Conservation (phyloP, 129 eudicot genomes). For the Dittrichia graveolens region DNA sequence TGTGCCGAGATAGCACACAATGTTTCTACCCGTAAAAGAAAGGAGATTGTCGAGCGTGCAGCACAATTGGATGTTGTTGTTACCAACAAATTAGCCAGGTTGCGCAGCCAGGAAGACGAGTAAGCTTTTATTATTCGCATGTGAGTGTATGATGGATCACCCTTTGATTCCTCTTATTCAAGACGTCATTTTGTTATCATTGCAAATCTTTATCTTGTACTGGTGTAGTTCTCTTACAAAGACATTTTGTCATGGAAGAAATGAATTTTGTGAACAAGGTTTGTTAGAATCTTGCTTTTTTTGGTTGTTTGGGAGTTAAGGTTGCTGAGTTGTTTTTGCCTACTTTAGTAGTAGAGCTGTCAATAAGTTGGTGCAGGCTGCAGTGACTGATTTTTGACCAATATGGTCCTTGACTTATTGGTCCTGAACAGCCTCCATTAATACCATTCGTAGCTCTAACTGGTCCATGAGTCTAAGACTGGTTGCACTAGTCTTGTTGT, state of each 20-base stretch:
- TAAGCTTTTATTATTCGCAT: conserved; percentile 20
- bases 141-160: neutral
- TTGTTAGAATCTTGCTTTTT: too few relatives aligned
- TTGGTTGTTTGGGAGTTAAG: too few relatives aligned
- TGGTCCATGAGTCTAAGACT: too few relatives aligned
- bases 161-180: neutral
- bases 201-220: conserved; percentile 13
- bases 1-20: conserved; percentile 90
- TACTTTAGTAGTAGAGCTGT: too few relatives aligned
- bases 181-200: conserved; percentile 17
- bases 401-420: too few relatives aligned
- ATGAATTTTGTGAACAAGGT: conserved; percentile 8
- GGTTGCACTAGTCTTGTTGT: too few relatives aligned
- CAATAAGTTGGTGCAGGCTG: too few relatives aligned
- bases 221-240: conserved; percentile 4
- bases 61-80: conserved; percentile 85
- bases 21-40: conserved; percentile 71
- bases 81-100: conserved; percentile 87
- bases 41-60: conserved; percentile 89
- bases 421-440: too few relatives aligned
- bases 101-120: conserved; percentile 88
- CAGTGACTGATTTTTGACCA: too few relatives aligned
- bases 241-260: conserved; percentile 12
- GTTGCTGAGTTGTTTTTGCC: too few relatives aligned
- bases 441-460: too few relatives aligned